Evolutionary conservation across 2,329 filamentous ascomycete genomes (phyloP), one percentile per base, ranked within the genome.

Genomic region (Ophioceras dolichostomum): DNA sequence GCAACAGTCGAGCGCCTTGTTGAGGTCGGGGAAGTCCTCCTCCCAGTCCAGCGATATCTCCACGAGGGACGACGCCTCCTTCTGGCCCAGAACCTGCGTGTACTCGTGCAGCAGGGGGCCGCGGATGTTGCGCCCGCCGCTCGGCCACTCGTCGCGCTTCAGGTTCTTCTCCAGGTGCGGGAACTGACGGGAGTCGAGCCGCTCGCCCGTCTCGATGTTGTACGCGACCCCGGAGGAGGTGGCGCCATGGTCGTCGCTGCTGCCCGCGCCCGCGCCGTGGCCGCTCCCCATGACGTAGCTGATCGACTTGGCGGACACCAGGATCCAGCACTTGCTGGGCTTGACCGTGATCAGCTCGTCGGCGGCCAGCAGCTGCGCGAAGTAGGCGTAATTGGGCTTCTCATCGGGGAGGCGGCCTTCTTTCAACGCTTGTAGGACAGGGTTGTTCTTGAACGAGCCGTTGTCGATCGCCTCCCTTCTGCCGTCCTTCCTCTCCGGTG

Each of bases 361-460:
- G 32, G 71, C 61, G 14, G 60, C 62, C 14, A 77, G 55, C 4
- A 76, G 66, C 49, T 70, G 65, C 10, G 65, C 64, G 47, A 76
- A 76, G 55, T 77, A 76, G 40, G 74, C 69, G 45, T 76, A 77
- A 55, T 76, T 76, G 34, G 71, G 71, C 45, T 67, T 64, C 47
- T 76, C 70, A 20, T 71, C 66, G 1, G 73, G 72, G 28, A 76
- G 61, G 20, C 67, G 61, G 17, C 65, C 65, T 47, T 77, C 66
- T 8, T 73, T 67, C 24, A 80, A 62, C 8, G 76, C 75, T 39
- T 66, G 68, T 42, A 80, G 59, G n/a, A 78, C 72, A 4, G 73
- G 65, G 53, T 80, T 76, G 40, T 73, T 69, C 56, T 79, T 79
- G 61, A 79, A 75, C 7, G 73, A 77, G 39, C 60, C 59, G n/a